These are phyloP conservation scores for Herpetospermum pedunculosum DNA, from an alignment of 306 rosid genomes.

Conservation along the genomic window DNA sequence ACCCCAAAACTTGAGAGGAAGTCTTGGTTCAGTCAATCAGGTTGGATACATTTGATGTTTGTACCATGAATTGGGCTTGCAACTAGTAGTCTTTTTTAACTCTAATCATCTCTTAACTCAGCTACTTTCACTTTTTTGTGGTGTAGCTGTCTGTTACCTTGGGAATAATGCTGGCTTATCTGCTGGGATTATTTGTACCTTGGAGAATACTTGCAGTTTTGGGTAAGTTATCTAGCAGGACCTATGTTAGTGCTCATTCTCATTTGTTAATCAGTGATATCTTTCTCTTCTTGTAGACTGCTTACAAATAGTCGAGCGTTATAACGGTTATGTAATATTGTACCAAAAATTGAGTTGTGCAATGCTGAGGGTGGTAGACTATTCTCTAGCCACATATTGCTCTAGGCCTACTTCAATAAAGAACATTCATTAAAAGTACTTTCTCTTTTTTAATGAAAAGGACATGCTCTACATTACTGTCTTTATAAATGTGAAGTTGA, in stretches of 20 bases:
- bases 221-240: slow-evolving; percentile 41
- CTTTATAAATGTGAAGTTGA: background rate
- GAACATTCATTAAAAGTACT: background rate
- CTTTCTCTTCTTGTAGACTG: background rate
- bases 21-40: slow-evolving; percentile 76
- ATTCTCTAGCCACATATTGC: background rate
- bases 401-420: background rate
- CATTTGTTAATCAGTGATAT: background rate
- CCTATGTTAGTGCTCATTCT: background rate
- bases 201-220: slow-evolving; percentile 94
- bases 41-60: slow-evolving; percentile 28
- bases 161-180: slow-evolving; percentile 88
- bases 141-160: slow-evolving; percentile 79
- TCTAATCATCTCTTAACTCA: background rate
- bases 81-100: background rate
- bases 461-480: background rate
- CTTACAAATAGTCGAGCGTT: background rate
- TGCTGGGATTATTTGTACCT: slow-evolving; percentile 79
- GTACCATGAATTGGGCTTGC: background rate
- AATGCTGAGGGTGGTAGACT: background rate
- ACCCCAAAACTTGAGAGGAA: slow-evolving; percentile 86
- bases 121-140: slow-evolving; percentile 4
- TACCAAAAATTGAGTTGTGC: background rate
- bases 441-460: background rate
- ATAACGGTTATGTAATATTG: background rate